Evolutionary conservation across 2,329 filamentous ascomycete species (phyloP), one percentile per base, ranked within the genome.

Genomic region (Aspergillus sp.): DNA sequence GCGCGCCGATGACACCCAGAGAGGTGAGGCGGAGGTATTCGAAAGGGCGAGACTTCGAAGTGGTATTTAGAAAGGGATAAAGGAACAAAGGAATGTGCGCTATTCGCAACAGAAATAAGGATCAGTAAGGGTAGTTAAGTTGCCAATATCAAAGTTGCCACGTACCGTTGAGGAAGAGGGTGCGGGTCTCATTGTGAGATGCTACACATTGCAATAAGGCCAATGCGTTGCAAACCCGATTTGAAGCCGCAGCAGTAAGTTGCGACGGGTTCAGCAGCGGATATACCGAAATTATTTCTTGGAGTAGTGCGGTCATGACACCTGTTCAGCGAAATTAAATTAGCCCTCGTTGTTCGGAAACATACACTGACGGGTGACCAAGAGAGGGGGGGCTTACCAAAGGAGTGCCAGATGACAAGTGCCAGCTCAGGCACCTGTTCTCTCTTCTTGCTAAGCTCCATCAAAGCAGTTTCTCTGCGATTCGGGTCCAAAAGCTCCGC

Each of bases 211-310:
- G 95, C 47, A 99, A 83, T 60, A 99, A 84, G 26, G 95, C 95
- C 61, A 99, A 84, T 38, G 95, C 95, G 76, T 99, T 99, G 80
- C 95, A 99, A 57, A 99, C 95, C 64, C 95, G 84, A 79, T 99
- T 99, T 3, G 91, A 96, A 15, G 95, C 93, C n/a, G 95, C 93
- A 3, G 95, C 95, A 7, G 95, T 99, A 68, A 99, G 85, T 78
- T 98, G 93, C 49, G 92, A 97, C 5, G 95, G 95, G 74, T 96
- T 99, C 67, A 99, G 85, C 4, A 99, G 85, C 26, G 92, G 96
- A 73, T 99, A 99, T 55, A 99, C 95, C 11, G 93, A 97, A 71
- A 99, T 99, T 73, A 99, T 99, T 78, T 99, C 95, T 76, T 98
- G 93, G 34, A 98, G 84, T 22, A 99, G 82, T 54, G 92, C 96